Base-by-base conservation (phyloP, 139 green algal genomes). In the Chlorella vulgaris region DNA sequence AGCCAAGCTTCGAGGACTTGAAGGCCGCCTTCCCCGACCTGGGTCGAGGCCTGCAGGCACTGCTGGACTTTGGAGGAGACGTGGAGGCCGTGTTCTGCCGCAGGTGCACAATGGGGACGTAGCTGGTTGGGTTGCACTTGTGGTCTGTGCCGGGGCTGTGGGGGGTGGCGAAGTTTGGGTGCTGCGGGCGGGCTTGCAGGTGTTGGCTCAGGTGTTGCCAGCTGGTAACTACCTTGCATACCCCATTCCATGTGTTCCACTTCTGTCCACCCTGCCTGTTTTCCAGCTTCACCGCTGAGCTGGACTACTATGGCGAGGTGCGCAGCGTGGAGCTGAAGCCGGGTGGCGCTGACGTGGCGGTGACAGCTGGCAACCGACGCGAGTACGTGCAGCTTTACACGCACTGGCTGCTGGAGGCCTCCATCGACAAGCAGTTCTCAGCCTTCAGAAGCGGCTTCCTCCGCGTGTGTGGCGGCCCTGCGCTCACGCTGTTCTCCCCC, bases 331-430 rank as follows among this genome's bases (percentile, higher is more conserved):
- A 93, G 55, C 84, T 97, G 36, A 73, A 87, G n/a, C 88, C 90
- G 4, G 87, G 85, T 1, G 93, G 93, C 40, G 76, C 68, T 13
- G 15, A 84, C 39, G 84, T 91, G 2, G 78, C 90, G 7, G 94
- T 98, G 33, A 98, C 94, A 3, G 80, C 82, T 6, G 78, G 83
- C 51, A 98, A 98, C 86, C 77, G 92, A 36, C 15, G 66, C 36
- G 76, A 94, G 81, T 98, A 94, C 74, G 73, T 79, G 73, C 73
- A 93, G 8, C 84, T 94, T 35, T 94, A 94, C 83, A 87, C 79
- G 1, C n/a, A 87, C 15, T 92, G 90, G 90, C 69, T 91, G 65
- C 90, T 94, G 78, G 36, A 81, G 7, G 65, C 83, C 36, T 86
- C 81, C n/a, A 83, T 97, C 7, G 63, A 86, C 36, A 31, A 68